Evolutionary conservation across 2,329 filamentous ascomycete genomes (phyloP), one percentile per base, ranked within the genome.

Genomic region (Clonostachys rhizophaga): DNA sequence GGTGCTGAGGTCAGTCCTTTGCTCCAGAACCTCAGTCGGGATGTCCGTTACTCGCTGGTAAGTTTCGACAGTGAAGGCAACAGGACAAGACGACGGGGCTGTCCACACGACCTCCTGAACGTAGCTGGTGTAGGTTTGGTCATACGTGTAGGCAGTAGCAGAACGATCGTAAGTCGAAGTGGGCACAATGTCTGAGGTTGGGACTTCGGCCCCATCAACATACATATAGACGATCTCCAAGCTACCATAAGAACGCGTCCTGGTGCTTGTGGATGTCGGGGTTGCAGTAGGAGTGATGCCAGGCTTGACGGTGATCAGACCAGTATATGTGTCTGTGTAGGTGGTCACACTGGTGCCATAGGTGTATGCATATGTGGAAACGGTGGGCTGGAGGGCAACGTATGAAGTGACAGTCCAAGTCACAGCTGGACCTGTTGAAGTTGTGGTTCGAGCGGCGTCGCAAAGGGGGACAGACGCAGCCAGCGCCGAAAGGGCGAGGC

Each of bases 61-160:
- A 12, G 55, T 57, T 1, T 44, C 50, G 30, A 60, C 51, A 8
- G 54, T 60, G 42, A 63, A 63, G 5, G 54, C 48, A 6, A 59
- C 61, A 5, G 58, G 55, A 49, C 60, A 63, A 5, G 54, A 55
- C 1, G 52, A 13, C 1, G 61, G 61, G 1, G 61, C 61, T 1
- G 58, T 59, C 49, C 53, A 55, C 41, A 55, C 44, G 7, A 58
- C 20, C 9, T 45, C 43, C 46, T 53, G 51, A 14, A 48, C 37
- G 43, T 50, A 58, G 18, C 45, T 41, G 5, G 55, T 56, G 49
- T 49, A 49, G 20, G 33, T 14, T 10, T 13, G 13, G 20, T 43
- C 17, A 16, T 40, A 34, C 20, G 44, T 40, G 45, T 47, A 43
- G 20, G n/a, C 9, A 30, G 24, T 30, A 30, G 24, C 24, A 30